Percentiles rank a stretch among this genome's conserved stretches.
phyloP scores from a whole-genome alignment of 306 rosid genomes.

The Quercus engelmannii region DNA sequence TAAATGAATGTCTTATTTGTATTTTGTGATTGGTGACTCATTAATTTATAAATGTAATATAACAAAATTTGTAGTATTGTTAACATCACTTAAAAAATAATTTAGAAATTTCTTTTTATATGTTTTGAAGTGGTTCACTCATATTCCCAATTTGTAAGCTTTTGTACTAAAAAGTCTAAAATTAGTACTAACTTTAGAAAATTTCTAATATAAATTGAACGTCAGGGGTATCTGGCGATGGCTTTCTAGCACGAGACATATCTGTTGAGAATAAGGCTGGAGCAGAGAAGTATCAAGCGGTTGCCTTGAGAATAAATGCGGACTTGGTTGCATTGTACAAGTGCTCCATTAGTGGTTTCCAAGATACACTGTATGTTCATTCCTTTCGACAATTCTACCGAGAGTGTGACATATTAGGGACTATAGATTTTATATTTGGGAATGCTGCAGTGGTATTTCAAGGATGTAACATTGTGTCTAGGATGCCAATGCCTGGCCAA shows the following conservation, averaged over 20 bases:
- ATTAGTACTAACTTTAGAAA: too few relatives aligned
- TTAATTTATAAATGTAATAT: too few relatives aligned
- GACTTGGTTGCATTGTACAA: slow-evolving; percentile 62
- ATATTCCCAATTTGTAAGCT: too few relatives aligned
- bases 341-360: slow-evolving; percentile 57
- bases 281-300: slow-evolving; percentile 73
- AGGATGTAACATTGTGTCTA: slow-evolving; percentile 46
- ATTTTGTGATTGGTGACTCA: too few relatives aligned
- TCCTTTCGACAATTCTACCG: slow-evolving; percentile 80
- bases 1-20: too few relatives aligned
- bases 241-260: slow-evolving; percentile 77
- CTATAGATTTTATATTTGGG: slow-evolving; percentile 74
- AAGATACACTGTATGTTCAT: slow-evolving; percentile 71
- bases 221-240: slow-evolving; percentile 77
- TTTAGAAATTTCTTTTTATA: too few relatives aligned
- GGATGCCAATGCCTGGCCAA: slow-evolving; percentile 58
- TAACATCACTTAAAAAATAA: too few relatives aligned
- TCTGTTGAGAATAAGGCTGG: slow-evolving; percentile 66
- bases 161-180: too few relatives aligned
- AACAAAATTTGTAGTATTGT: too few relatives aligned
- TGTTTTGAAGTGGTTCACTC: too few relatives aligned
- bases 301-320: slow-evolving; percentile 69
- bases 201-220: background rate
- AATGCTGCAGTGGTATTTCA: slow-evolving; percentile 78
- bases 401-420: slow-evolving; percentile 75